phyloP scores from a whole-genome alignment of 2,329 filamentous ascomycete genomes.

The Apiospora pterosperma region DNA sequence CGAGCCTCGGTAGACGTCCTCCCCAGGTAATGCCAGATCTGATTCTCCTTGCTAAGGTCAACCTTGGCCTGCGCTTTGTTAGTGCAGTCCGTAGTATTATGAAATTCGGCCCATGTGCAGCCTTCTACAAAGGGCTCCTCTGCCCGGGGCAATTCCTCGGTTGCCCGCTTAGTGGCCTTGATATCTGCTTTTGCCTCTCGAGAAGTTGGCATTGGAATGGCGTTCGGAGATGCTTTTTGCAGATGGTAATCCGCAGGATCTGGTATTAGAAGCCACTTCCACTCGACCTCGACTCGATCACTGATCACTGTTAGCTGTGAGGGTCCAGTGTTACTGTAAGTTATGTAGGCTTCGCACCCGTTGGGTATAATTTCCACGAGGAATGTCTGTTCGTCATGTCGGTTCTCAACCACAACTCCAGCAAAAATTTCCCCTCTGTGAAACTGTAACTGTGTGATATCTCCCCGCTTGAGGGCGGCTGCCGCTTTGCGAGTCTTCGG shows the following conservation, averaged over 20 bases:
- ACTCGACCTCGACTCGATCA: constrained; percentile 74
- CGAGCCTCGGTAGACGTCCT: constrained; percentile 84
- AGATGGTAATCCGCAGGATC: constrained; percentile 68
- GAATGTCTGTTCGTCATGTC: constrained; percentile 68
- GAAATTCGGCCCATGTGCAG: constrained; percentile 77
- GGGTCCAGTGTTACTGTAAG: constrained; percentile 1
- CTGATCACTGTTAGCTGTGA: constrained; percentile 46
- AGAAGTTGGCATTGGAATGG: constrained; percentile 66
- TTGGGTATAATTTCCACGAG: constrained; percentile 81
- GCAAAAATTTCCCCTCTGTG: constrained; percentile 85
- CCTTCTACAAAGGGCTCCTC: constrained; percentile 66
- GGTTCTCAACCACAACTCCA: constrained; percentile 82
- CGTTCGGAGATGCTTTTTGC: constrained; percentile 70
- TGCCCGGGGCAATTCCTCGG: constrained; percentile 60
- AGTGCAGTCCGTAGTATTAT: constrained; percentile 52
- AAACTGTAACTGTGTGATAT: constrained; percentile 85
- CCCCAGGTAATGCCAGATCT: constrained; percentile 87
- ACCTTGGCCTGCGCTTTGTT: constrained; percentile 65
- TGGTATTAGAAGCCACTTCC: constrained; percentile 77
- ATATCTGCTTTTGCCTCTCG: constrained; percentile 63
- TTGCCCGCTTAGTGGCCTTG: constrained; percentile 59
- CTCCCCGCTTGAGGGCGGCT: constrained; percentile 63
- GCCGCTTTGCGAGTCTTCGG: constrained; percentile 67
- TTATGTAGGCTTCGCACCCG: constrained; percentile 50
- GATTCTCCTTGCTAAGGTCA: constrained; percentile 68